Evolutionary conservation across 2,329 filamentous ascomycete genomes (phyloP).

Genomic region (Colletotrichum gigasporum): DNA sequence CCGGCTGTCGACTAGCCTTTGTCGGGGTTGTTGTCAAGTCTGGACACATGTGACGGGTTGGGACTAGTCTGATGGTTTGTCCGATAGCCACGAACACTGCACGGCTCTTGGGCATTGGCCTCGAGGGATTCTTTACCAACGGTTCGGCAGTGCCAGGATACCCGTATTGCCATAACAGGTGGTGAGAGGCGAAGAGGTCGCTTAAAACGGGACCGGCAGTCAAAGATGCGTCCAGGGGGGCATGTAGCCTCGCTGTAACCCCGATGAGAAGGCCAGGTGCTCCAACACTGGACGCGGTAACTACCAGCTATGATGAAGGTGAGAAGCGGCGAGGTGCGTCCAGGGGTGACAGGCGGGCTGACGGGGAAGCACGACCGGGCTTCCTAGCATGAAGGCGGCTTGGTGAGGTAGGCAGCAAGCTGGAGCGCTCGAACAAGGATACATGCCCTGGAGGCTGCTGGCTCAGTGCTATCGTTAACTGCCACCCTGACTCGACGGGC

Average conservation of each 20-base stretch:
- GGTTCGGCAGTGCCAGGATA: not conserved
- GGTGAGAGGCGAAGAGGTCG: not conserved
- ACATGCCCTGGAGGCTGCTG: not conserved
- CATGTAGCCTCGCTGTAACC: not conserved
- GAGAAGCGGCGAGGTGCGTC: not conserved
- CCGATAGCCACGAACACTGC: not conserved
- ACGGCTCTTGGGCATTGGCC: not conserved
- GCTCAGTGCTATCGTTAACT: not conserved
- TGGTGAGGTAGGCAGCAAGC: not conserved
- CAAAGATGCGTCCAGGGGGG: not conserved
- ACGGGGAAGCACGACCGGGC: not conserved
- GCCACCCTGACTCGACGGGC: not conserved
- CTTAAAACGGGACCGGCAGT: not conserved
- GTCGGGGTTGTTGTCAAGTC: not conserved
- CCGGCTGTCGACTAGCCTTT: slow-evolving; percentile 1
- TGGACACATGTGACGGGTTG: not conserved
- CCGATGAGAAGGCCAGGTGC: not conserved
- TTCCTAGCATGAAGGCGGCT: not conserved
- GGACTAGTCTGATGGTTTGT: slow-evolving; percentile 1
- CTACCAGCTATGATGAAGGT: not conserved
- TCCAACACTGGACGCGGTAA: no score
- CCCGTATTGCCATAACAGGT: not conserved
- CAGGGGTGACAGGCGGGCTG: not conserved
- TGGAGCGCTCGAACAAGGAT: not conserved
- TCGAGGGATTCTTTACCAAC: not conserved